These are phyloP conservation scores for Solanum chilense DNA, from an alignment of 257 asterid genomes.

Conservation along the genomic window DNA sequence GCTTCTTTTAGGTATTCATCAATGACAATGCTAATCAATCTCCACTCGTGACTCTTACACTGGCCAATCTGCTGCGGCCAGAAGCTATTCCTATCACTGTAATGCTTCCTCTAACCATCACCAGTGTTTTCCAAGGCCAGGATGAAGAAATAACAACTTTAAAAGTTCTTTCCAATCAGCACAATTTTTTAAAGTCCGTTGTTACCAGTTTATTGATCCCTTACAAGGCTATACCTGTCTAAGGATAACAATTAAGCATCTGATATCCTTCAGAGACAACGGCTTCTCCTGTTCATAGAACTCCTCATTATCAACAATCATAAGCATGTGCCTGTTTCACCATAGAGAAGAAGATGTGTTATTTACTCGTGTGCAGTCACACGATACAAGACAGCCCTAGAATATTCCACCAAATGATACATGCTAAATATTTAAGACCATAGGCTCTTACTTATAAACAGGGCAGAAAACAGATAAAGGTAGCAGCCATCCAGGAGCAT, in stretches of 20 bases:
- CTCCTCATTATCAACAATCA: conserved; percentile 90
- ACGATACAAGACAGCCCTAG: neutral
- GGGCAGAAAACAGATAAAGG: conserved; percentile 96
- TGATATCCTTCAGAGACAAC: conserved; percentile 63
- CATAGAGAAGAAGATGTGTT: conserved; percentile 1
- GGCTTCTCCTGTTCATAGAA: conserved; percentile 95
- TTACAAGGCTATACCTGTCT: conserved; percentile 58
- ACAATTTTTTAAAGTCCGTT: neutral
- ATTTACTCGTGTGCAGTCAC: conserved; percentile 6
- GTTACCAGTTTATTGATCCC: neutral
- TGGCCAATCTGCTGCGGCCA: neutral
- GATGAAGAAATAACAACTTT: neutral
- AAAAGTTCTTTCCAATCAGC: neutral
- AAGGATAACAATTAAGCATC: conserved; percentile 66
- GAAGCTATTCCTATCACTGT: neutral
- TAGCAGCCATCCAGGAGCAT: conserved; percentile 76
- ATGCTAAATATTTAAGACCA: neutral
- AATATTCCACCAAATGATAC: neutral
- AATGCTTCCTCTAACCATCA: neutral
- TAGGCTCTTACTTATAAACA: conserved; percentile 66
- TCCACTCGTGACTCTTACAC: neutral
- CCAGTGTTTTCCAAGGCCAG: neutral
- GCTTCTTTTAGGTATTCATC: neutral
- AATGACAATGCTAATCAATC: neutral
- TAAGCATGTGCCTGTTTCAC: conserved; percentile 85